Conservation (phyloP, 345 rosid genomes). For the Eucalyptus virginea region DNA sequence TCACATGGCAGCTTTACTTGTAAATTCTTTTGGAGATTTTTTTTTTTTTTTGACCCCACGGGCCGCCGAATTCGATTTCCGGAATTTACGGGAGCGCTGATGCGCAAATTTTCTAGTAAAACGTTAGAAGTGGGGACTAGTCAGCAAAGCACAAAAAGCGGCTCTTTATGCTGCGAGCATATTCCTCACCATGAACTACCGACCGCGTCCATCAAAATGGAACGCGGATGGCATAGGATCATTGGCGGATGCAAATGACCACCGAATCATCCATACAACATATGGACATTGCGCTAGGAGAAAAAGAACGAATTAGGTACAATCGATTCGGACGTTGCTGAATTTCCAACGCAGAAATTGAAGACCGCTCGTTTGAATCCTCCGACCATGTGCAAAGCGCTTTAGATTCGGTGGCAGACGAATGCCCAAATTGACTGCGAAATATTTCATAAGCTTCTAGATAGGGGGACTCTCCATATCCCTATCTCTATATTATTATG, state of each 20-base stretch:
- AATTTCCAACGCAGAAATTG: background rate
- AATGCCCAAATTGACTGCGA: background rate
- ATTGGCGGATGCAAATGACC: background rate
- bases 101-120: background rate
- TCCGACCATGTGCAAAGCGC: accelerated
- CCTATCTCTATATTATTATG: background rate
- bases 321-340: background rate
- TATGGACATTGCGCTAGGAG: background rate
- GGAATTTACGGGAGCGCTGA: background rate
- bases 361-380: background rate
- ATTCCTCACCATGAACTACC: background rate
- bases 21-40: background rate
- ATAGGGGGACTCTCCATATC: background rate
- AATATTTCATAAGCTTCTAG: background rate
- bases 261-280: background rate
- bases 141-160: background rate
- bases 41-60: background rate
- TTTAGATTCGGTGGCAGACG: background rate
- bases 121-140: background rate
- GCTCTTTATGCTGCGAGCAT: background rate
- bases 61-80: background rate
- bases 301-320: background rate
- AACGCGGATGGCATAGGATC: background rate
- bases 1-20: background rate
- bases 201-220: background rate